phyloP scores from a whole-genome alignment of 2,329 filamentous ascomycete genomes.

The Aspergillus tanneri region DNA sequence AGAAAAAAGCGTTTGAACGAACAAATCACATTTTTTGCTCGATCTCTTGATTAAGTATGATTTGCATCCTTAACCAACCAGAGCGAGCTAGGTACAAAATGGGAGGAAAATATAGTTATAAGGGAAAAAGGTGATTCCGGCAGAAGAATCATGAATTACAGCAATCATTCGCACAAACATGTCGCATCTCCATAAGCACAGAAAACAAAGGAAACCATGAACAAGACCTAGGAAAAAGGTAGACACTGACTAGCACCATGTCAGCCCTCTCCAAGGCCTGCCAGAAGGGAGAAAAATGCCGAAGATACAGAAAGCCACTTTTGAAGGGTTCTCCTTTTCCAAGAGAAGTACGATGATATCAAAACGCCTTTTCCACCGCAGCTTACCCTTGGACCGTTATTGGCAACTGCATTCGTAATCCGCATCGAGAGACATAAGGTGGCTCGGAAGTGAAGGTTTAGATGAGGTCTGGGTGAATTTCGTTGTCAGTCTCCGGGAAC shows the following conservation, averaged over 20 bases:
- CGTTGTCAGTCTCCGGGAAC: no score
- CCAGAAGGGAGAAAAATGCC: constrained; percentile 32
- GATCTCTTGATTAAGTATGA: constrained; percentile 39
- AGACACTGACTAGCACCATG: constrained; percentile 11
- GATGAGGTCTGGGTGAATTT: constrained; percentile 39
- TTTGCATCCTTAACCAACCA: constrained; percentile 39
- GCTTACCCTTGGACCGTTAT: constrained; percentile 28
- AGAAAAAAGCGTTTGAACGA: constrained; percentile 25
- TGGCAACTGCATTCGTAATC: constrained; percentile 39
- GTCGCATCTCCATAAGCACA: constrained; percentile 39
- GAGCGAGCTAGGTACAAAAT: constrained; percentile 39
- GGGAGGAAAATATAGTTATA: constrained; percentile 27
- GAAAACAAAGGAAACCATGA: constrained; percentile 40
- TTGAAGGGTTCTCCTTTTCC: constrained; percentile 33
- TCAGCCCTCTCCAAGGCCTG: constrained; percentile 22
- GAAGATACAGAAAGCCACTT: constrained; percentile 44
- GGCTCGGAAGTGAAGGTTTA: constrained; percentile 36
- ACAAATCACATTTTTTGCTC: constrained; percentile 41
- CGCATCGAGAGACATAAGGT: constrained; percentile 35
- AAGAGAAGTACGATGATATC: constrained; percentile 29
- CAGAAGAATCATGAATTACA: constrained; percentile 35
- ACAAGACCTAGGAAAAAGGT: constrained; percentile 19
- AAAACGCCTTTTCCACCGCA: constrained; percentile 28
- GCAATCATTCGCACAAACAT: constrained; percentile 38
- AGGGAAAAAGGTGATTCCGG: constrained; percentile 29